A percentile compares a stretch with the other conserved stretches of the same genome.
Conservation (phyloP, 164 flowering plant genomes). For the Sedum album region DNA sequence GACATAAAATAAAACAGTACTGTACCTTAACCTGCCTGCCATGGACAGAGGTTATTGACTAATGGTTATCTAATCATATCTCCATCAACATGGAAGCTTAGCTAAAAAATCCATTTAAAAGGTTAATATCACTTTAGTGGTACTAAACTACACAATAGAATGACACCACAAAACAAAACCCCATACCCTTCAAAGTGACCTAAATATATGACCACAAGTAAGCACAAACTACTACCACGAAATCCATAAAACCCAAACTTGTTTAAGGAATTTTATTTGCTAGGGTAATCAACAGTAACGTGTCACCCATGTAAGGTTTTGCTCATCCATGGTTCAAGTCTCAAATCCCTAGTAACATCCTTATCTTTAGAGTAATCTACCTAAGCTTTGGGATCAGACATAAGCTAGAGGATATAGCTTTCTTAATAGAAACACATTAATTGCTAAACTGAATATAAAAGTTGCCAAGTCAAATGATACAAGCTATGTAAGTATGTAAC, state of each 20-base stretch:
- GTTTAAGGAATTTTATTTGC: background rate
- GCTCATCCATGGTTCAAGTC: background rate
- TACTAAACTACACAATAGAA: background rate
- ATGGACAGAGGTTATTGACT: background rate
- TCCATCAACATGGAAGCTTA: background rate
- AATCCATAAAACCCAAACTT: background rate
- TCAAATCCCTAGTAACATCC: background rate
- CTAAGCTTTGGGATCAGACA: background rate
- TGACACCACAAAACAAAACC: background rate
- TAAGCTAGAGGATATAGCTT: background rate
- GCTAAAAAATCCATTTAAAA: too few species aligned
- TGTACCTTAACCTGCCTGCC: background rate
- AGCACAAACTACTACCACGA: conserved; percentile 4
- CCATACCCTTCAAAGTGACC: background rate
- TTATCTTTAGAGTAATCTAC: background rate
- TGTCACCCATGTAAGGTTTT: background rate
- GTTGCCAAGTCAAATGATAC: background rate
- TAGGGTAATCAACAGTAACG: background rate
- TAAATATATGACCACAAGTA: conserved; percentile 5
- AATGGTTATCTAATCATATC: background rate
- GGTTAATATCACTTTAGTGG: background rate
- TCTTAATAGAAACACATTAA: background rate
- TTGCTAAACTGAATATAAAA: background rate
- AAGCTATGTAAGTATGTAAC: background rate
- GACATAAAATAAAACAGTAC: too few species aligned